Conservation (phyloP, 2,329 filamentous ascomycete genomes). For the Ramichloridium luteum region DNA sequence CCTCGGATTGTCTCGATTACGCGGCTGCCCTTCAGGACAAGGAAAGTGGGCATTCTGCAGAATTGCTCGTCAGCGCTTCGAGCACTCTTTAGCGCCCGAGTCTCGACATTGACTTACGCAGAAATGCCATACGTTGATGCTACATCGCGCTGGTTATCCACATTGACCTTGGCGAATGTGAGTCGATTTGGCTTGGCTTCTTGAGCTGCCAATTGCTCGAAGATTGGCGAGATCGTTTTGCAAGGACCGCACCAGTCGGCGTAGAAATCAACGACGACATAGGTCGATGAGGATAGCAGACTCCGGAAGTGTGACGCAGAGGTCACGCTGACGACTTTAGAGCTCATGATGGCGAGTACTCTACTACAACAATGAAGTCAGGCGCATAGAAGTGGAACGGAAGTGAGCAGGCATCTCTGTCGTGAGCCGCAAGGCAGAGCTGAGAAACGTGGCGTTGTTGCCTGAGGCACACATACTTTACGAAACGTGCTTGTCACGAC, state of each 20-base stretch:
- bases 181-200: constrained; percentile 36
- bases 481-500: no score
- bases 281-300: constrained; percentile 21
- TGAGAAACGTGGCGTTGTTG: no score
- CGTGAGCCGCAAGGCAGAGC: no score
- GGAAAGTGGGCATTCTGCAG: constrained; percentile 36
- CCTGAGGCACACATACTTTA: no score
- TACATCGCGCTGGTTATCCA: constrained; percentile 40
- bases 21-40: constrained; percentile 32
- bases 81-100: background rate
- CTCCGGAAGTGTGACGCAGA: constrained; percentile 22
- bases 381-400: no score
- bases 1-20: constrained; percentile 37
- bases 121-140: constrained; percentile 38
- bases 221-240: constrained; percentile 41
- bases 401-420: no score
- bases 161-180: constrained; percentile 44
- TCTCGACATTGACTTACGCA: constrained; percentile 22
- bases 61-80: background rate
- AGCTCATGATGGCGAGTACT: constrained; percentile 14
- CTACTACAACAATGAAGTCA: no score
- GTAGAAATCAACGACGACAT: constrained; percentile 26
- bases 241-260: constrained; percentile 44
- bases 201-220: constrained; percentile 39
- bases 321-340: constrained; percentile 21